A percentile compares a stretch with the other conserved stretches of the same genome.
Conservation (phyloP, 2,329 filamentous ascomycete genomes). For the Botrytis fabae region DNA sequence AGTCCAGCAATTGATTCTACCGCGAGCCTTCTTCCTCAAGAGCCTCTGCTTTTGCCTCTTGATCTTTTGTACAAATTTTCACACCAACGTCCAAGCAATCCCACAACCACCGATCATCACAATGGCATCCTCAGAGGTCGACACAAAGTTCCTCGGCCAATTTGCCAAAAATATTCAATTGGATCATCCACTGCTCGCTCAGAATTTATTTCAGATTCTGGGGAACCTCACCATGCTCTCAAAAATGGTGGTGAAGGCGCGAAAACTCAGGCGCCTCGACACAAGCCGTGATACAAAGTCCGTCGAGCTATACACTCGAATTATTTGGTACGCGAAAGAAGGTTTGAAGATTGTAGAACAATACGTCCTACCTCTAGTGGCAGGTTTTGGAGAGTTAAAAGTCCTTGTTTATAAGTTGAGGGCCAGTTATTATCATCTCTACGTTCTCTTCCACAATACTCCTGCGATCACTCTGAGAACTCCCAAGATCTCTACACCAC, state of each 20-base stretch:
- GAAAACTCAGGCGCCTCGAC: slow-evolving; percentile 81
- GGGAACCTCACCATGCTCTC: slow-evolving; percentile 88
- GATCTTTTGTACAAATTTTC: background rate
- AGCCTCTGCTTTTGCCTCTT: background rate
- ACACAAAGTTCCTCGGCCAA: slow-evolving; percentile 93
- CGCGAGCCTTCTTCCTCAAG: background rate
- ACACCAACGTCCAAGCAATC: background rate
- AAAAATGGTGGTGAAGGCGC: slow-evolving; percentile 76
- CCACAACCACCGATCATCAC: background rate
- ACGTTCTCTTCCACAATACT: slow-evolving; percentile 92
- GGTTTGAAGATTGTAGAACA: slow-evolving; percentile 84
- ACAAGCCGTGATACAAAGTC: slow-evolving; percentile 75
- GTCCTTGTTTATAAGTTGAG: slow-evolving; percentile 89
- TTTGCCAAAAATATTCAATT: slow-evolving; percentile 78
- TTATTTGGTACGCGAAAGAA: slow-evolving; percentile 93
- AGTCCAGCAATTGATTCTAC: background rate
- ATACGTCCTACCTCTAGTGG: slow-evolving; percentile 83
- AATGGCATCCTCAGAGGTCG: slow-evolving; percentile 96
- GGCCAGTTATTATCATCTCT: slow-evolving; percentile 94
- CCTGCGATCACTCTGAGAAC: slow-evolving; percentile 58
- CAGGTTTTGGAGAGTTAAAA: slow-evolving; percentile 76
- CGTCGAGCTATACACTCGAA: slow-evolving; percentile 82
- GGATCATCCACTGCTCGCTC: slow-evolving; percentile 76
- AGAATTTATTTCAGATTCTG: slow-evolving; percentile 85
- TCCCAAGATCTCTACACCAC: slow-evolving; percentile 44